These are phyloP conservation scores for Dactylellina cionopaga DNA, from an alignment of 2,329 filamentous ascomycete genomes.

Conservation along the genomic window DNA sequence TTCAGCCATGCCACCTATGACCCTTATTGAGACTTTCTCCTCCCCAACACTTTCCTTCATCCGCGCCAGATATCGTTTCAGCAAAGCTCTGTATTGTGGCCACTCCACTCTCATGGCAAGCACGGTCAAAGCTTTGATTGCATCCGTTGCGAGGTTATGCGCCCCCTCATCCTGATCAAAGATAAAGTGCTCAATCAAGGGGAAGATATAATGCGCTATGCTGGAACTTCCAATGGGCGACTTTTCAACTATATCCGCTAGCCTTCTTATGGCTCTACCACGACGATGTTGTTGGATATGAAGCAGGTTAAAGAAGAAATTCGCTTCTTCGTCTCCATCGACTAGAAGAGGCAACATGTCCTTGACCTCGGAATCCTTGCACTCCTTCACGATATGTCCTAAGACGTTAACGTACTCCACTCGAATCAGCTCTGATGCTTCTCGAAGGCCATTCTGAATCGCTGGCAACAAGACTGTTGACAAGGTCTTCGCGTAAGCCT, in stretches of 20 bases:
- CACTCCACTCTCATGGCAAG: constrained; percentile 83
- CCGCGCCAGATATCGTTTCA: constrained; percentile 85
- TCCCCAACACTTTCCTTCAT: constrained; percentile 81
- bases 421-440: constrained; percentile 83
- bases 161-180: constrained; percentile 85
- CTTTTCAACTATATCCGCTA: constrained; percentile 74
- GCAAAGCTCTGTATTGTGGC: constrained; percentile 85
- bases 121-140: constrained; percentile 80
- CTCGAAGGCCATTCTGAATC: constrained; percentile 78
- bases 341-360: constrained; percentile 79
- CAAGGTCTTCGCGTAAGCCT: constrained; percentile 70
- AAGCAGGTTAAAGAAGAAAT: constrained; percentile 92
- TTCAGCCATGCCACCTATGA: constrained; percentile 84
- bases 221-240: constrained; percentile 78
- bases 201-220: constrained; percentile 85
- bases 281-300: constrained; percentile 89
- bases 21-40: constrained; percentile 84
- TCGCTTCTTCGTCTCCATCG: constrained; percentile 77
- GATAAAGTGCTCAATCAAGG: constrained; percentile 91
- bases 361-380: constrained; percentile 76
- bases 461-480: constrained; percentile 75
- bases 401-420: constrained; percentile 83
- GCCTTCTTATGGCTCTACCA: constrained; percentile 80
- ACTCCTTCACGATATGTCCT: constrained; percentile 77
- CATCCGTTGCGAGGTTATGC: constrained; percentile 85